Evolutionary conservation across 2,329 filamentous ascomycete species (phyloP).

Genomic region (Alternaria ventricosa): DNA sequence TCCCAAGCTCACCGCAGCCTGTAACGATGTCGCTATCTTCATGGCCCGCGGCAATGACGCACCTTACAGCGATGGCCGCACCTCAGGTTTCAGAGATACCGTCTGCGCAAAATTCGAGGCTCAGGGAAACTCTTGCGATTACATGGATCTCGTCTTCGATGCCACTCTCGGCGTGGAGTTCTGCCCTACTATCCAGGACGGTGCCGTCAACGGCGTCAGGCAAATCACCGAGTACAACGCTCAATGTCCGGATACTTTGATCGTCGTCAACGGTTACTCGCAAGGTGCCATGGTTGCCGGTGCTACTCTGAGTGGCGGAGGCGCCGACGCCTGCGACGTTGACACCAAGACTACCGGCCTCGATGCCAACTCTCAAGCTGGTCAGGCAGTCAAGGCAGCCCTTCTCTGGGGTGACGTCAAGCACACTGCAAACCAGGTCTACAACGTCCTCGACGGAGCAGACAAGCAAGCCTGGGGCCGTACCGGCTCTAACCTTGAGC

Average conservation of each 20-base stretch:
- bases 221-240: slow-evolving; percentile 15
- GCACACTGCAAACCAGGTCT: slow-evolving; percentile 9
- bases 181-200: slow-evolving; percentile 10
- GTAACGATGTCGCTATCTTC: slow-evolving; percentile 11
- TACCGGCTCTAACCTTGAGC: slow-evolving; percentile 8
- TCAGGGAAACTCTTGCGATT: slow-evolving; percentile 8
- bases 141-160: slow-evolving; percentile 11
- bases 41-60: slow-evolving; percentile 13
- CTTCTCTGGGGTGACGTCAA: slow-evolving; percentile 12
- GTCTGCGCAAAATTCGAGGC: slow-evolving; percentile 8
- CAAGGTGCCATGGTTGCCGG: slow-evolving; percentile 11
- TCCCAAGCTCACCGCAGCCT: slow-evolving; percentile 6
- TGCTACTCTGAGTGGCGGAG: slow-evolving; percentile 7
- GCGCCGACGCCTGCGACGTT: slow-evolving; percentile 7
- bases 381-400: slow-evolving; percentile 8
- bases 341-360: slow-evolving; percentile 4
- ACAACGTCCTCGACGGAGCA: slow-evolving; percentile 14
- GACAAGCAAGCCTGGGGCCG: slow-evolving; percentile 9
- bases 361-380: background rate
- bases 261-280: slow-evolving; percentile 11
- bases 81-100: slow-evolving; percentile 5
- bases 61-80: slow-evolving; percentile 9
- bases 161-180: slow-evolving; percentile 2
- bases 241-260: slow-evolving; percentile 4
- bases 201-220: slow-evolving; percentile 7